Conservation (phyloP, 805 yeast species). For the Yarrowia phangngaensis region DNA sequence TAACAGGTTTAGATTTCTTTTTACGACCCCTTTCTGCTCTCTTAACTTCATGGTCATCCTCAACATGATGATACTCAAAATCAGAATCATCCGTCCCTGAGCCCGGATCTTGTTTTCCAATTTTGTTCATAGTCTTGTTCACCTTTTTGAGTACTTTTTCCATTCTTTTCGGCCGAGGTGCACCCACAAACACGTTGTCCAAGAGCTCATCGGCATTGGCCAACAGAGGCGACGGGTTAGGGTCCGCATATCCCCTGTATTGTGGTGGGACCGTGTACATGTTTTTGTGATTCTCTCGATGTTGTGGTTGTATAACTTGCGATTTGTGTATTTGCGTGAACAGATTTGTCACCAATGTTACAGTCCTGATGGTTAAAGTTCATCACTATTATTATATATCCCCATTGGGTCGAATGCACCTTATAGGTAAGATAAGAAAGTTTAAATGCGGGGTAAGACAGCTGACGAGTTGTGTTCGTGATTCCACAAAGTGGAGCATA, state of each 20-base stretch:
- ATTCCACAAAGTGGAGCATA: too few species aligned
- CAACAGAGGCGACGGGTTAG: constrained; percentile 19
- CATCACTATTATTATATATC: too few species aligned
- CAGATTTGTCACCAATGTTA: too few species aligned
- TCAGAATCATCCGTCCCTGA: constrained; percentile 11
- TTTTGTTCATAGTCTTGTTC: constrained; percentile 21
- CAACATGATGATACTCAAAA: constrained; percentile 21
- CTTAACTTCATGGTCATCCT: constrained; percentile 19
- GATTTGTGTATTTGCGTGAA: too few species aligned
- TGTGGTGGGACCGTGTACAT: constrained; percentile 24
- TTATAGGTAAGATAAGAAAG: too few species aligned
- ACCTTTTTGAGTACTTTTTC: constrained; percentile 11
- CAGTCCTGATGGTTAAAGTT: too few species aligned
- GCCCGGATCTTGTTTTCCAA: constrained; percentile 12
- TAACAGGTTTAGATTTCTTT: constrained; percentile 4
- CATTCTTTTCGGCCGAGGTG: constrained; percentile 22
- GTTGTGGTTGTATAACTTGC: too few species aligned
- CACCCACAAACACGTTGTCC: constrained; percentile 22
- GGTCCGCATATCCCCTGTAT: constrained; percentile 20
- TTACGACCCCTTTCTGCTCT: background rate
- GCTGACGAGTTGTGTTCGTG: too few species aligned
- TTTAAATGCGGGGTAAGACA: too few species aligned
- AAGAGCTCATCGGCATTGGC: constrained; percentile 14
- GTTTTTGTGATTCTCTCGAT: background rate
- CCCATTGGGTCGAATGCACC: too few species aligned